Evolutionary conservation across 495 filamentous ascomycete genomes (phyloP).

Genomic region (Polyplosphaeria fusca): DNA sequence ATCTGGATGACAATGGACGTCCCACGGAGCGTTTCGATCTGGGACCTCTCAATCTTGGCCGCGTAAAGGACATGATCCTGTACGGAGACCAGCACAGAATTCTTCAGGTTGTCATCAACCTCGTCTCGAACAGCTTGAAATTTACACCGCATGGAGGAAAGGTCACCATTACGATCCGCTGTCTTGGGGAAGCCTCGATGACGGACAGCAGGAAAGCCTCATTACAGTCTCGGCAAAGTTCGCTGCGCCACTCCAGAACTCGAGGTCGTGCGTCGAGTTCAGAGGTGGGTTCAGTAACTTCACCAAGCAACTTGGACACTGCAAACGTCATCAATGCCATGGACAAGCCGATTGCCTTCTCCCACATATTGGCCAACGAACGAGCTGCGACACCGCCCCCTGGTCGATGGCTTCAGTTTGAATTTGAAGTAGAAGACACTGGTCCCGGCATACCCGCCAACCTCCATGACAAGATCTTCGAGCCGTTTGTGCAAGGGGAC

Average conservation of each 20-base stretch:
- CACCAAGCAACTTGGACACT: slow-evolving; percentile 30
- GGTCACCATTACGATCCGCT: slow-evolving; percentile 70
- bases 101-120: slow-evolving; percentile 84
- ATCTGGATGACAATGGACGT: slow-evolving; percentile 36
- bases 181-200: slow-evolving; percentile 55
- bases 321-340: slow-evolving; percentile 39
- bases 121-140: slow-evolving; percentile 89
- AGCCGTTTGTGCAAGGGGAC: slow-evolving; percentile 92
- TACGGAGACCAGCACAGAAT: slow-evolving; percentile 92
- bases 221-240: slow-evolving; percentile 37
- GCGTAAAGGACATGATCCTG: slow-evolving; percentile 69
- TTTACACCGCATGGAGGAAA: slow-evolving; percentile 79
- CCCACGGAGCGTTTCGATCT: slow-evolving; percentile 39
- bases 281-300: slow-evolving; percentile 12
- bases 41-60: slow-evolving; percentile 59
- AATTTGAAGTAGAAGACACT: slow-evolving; percentile 86
- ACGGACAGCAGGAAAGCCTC: slow-evolving; percentile 29
- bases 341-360: slow-evolving; percentile 51
- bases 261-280: slow-evolving; percentile 20
- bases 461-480: slow-evolving; percentile 78
- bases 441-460: slow-evolving; percentile 82
- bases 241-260: slow-evolving; percentile 22
- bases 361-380: slow-evolving; percentile 51
- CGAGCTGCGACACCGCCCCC: slow-evolving; percentile 61
- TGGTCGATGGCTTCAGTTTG: slow-evolving; percentile 63